Evolutionary conservation across 805 yeast genomes (phyloP), one percentile per base, ranked within the genome.

Genomic region (Clavispora asparagi): DNA sequence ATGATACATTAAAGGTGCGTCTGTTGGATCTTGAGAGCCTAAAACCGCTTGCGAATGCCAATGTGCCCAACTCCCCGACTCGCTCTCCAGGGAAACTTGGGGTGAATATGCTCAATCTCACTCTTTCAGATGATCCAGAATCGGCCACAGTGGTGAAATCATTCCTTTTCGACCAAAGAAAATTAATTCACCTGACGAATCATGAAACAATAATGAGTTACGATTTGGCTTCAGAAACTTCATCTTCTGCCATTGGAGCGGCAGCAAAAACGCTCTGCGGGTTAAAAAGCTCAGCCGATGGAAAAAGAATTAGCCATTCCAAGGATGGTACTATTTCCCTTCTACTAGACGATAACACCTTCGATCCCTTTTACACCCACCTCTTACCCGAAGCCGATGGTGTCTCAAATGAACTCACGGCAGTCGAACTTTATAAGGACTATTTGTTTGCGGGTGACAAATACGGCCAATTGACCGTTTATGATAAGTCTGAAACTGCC

Each of bases 371-470:
- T 4, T 42, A 29, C 5, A 17, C 35, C 6, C 43, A 40, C 26
- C 16, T 12, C 16, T 42, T 47, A 8, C 39, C 42, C 7, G 43
- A 41, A 29, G 33, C 43, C 4, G 48, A 25, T 6, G n/a, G 32
- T 8, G 11, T 73, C 8, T 62, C 64, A 1, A 78, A 78, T 49
- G 50, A 64, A 14, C 51, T 77, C n/a, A 68, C 70, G 0, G 63
- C 77, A 0, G 47, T 76, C 16, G 83, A 77, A 32, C 42, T 59
- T 7, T 54, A 56, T 35, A 55, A 52, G 0, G 52, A 53, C 2
- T 60, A 67, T 3, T 45, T 76, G 2, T 54, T 73, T 6, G 41
- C 65, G 16, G 85, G 83, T 8, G 85, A 81, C 58, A 74, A 73
- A 43, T 70, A 63, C 48, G 84, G 85, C 0, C 56, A 55, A 32